Evolutionary conservation across 1,284 basidiomycete species (phyloP).

Genomic region (Lignosus rhinocerotis): DNA sequence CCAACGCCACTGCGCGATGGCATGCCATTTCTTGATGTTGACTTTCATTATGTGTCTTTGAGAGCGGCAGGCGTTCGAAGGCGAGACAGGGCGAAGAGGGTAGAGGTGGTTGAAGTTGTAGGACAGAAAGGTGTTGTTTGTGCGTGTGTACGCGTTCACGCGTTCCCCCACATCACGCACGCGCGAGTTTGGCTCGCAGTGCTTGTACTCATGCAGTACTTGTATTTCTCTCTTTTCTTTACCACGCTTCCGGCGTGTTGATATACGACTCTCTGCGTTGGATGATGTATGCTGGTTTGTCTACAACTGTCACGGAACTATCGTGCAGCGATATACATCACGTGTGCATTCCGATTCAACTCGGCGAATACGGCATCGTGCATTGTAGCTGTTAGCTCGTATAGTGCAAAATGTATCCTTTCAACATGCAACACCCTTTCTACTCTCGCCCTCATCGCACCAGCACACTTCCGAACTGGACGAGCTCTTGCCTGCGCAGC

Average conservation of each 20-base stretch:
- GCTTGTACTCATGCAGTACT: background rate
- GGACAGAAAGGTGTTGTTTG: conserved; percentile 20
- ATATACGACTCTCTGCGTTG: background rate
- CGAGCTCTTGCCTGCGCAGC: background rate
- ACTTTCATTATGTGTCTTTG: conserved; percentile 63
- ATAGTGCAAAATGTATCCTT: no score
- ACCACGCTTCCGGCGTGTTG: background rate
- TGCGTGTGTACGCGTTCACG: conserved; percentile 25
- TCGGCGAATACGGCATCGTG: background rate
- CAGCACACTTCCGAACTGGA: background rate
- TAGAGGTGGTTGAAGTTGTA: background rate
- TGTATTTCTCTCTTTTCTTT: background rate
- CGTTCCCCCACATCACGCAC: conserved; percentile 17
- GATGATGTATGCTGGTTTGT: background rate
- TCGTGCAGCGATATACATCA: background rate
- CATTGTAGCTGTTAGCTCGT: no score
- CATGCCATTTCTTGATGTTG: conserved; percentile 78
- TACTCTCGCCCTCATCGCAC: background rate
- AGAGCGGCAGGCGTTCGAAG: background rate
- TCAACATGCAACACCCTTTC: no score
- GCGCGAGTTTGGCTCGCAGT: conserved; percentile 2
- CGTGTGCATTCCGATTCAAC: background rate
- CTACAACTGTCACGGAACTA: background rate
- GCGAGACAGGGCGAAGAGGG: background rate
- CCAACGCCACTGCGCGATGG: conserved; percentile 88